These are phyloP conservation scores for Fusarium albosuccineum DNA, from an alignment of 2,329 filamentous ascomycete genomes.

Conservation along the genomic window DNA sequence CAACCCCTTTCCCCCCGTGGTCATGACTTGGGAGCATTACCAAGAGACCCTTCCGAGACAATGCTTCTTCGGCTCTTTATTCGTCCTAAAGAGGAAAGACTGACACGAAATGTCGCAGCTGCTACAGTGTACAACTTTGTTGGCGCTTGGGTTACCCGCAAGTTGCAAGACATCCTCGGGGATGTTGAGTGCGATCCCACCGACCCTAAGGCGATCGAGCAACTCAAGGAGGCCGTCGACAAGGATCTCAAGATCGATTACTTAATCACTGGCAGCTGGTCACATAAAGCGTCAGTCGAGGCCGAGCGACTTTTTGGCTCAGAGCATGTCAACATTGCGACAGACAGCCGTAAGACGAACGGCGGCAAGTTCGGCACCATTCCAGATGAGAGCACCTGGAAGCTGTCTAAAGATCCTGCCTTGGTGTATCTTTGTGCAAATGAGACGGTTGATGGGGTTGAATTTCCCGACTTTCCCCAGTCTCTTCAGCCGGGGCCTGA, in stretches of 20 bases:
- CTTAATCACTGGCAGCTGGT: conserved; percentile 89
- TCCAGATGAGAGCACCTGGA: conserved; percentile 82
- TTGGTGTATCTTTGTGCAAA: conserved; percentile 94
- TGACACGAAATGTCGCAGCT: too few relatives aligned
- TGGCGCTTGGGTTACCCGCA: conserved; percentile 81
- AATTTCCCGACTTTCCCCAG: conserved; percentile 82
- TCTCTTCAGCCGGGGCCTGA: conserved; percentile 68
- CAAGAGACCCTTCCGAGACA: too few relatives aligned
- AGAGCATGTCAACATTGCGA: conserved; percentile 80
- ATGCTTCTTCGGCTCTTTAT: too few relatives aligned
- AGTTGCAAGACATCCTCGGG: conserved; percentile 68
- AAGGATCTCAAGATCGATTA: conserved; percentile 87
- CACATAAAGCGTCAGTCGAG: conserved; percentile 88
- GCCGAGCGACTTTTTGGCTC: conserved; percentile 81
- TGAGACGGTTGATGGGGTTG: conserved; percentile 93
- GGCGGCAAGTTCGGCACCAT: conserved; percentile 89
- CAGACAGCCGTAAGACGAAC: conserved; percentile 75
- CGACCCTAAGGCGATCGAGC: conserved; percentile 68
- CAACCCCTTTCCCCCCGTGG: too few relatives aligned
- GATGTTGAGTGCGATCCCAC: conserved; percentile 63
- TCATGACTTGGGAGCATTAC: too few relatives aligned
- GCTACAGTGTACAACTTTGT: conserved; percentile 88
- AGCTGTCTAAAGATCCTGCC: conserved; percentile 74
- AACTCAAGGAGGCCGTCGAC: conserved; percentile 73
- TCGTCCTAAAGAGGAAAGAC: too few relatives aligned